These are phyloP conservation scores for Hibiscus syriacus DNA, from an alignment of 345 rosid genomes.

Conservation along the genomic window DNA sequence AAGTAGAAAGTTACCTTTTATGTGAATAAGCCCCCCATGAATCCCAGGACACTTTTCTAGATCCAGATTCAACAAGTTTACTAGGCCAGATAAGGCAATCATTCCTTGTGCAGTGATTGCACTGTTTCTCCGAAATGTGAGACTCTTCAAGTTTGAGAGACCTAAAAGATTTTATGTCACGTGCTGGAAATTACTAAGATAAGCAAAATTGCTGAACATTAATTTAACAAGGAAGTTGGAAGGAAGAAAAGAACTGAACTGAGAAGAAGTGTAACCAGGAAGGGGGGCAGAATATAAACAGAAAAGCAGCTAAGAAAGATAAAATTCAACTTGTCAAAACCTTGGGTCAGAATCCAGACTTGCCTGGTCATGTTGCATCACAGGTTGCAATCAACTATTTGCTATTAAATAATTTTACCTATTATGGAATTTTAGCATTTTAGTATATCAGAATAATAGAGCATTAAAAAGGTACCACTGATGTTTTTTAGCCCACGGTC, in stretches of 20 bases:
- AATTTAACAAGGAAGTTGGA: neutral
- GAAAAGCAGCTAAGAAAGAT: neutral
- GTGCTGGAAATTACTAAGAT: neutral
- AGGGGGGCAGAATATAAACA: neutral
- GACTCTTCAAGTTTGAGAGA: slow-evolving; percentile 57
- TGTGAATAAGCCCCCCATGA: slow-evolving; percentile 64
- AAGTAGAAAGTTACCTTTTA: slow-evolving; percentile 19
- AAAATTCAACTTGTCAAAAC: neutral
- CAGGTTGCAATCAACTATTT: neutral
- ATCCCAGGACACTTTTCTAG: slow-evolving; percentile 84
- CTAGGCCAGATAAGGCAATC: slow-evolving; percentile 53
- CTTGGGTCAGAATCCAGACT: neutral
- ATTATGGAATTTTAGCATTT: neutral
- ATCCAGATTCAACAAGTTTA: slow-evolving; percentile 66
- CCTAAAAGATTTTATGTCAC: slow-evolving; percentile 40
- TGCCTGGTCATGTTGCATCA: neutral
- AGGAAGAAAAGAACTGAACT: neutral
- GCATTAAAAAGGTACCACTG: slow-evolving; percentile 35
- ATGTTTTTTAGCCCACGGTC: slow-evolving; percentile 50
- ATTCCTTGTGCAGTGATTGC: slow-evolving; percentile 65
- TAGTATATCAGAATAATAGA: neutral
- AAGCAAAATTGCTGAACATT: neutral
- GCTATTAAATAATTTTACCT: neutral
- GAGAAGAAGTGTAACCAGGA: neutral
- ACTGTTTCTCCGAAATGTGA: slow-evolving; percentile 69